Evolutionary conservation across 768 basidiomycete species (phyloP).

Genomic region (Leccinum subgranulosum): DNA sequence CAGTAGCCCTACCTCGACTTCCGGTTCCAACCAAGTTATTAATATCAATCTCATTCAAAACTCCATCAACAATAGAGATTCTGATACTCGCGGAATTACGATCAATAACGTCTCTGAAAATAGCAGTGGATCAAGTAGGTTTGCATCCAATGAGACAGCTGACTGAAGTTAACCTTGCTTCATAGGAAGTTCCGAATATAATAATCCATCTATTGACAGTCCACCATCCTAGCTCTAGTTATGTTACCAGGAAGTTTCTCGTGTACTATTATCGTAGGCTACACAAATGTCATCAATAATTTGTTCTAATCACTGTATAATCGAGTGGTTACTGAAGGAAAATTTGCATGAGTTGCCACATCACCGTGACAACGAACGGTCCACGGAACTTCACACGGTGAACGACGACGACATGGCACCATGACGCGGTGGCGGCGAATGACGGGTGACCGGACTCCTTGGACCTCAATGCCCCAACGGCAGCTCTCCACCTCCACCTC

Average conservation of each 20-base stretch:
- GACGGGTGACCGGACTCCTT: too few relatives aligned
- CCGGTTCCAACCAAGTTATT: background rate
- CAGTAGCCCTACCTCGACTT: background rate
- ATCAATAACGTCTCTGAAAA: background rate
- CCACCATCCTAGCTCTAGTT: background rate
- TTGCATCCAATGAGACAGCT: background rate
- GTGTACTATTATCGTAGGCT: background rate
- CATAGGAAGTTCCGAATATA: too few relatives aligned
- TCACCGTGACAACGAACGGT: too few relatives aligned
- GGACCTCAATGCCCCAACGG: background rate
- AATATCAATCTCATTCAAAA: background rate
- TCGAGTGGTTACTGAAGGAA: too few relatives aligned
- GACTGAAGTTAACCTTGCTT: background rate
- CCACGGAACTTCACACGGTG: background rate
- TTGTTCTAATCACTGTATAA: background rate
- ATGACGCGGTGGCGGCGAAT: too few relatives aligned
- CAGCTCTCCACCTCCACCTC: slow-evolving; percentile 8
- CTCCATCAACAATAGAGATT: background rate
- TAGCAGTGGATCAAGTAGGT: background rate
- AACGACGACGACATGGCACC: too few relatives aligned
- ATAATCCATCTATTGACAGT: background rate
- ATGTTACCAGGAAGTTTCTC: background rate
- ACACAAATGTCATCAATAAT: background rate
- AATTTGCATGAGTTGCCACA: too few relatives aligned
- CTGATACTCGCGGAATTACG: background rate